phyloP scores from a whole-genome alignment of 345 rosid species.

The Bruguiera sexangula region DNA sequence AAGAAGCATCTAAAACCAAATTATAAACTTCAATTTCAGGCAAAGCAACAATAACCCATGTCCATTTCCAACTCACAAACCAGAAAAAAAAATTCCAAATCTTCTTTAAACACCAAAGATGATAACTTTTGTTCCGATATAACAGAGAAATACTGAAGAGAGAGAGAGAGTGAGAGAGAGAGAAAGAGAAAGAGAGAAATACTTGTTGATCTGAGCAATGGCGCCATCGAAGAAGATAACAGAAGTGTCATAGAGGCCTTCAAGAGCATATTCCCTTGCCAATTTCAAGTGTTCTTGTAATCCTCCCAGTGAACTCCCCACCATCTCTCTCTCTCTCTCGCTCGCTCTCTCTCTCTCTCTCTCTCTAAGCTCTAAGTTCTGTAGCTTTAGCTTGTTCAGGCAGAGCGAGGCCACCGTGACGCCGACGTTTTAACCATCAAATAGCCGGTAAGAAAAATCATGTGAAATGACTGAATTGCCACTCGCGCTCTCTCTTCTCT shows the following conservation, averaged over 20 bases:
- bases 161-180: neutral
- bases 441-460: conserved; percentile 1
- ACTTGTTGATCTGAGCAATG: conserved; percentile 82
- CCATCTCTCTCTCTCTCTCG: conserved; percentile 21
- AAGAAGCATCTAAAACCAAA: neutral
- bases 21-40: neutral
- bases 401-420: too few species aligned
- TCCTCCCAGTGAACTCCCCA: conserved; percentile 61
- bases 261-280: conserved; percentile 91
- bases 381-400: conserved; percentile 3
- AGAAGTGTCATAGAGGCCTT: conserved; percentile 92
- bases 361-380: neutral
- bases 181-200: conserved; percentile 5
- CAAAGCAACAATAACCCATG: too few species aligned
- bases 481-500: neutral
- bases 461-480: conserved; percentile 14
- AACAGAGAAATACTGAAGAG: neutral
- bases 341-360: neutral
- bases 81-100: neutral
- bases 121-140: neutral
- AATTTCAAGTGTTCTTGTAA: conserved; percentile 94
- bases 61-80: neutral
- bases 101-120: neutral
- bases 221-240: conserved; percentile 94
- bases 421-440: neutral